Conservation (phyloP, 2,329 filamentous ascomycete genomes). For the Penicillium sp. region DNA sequence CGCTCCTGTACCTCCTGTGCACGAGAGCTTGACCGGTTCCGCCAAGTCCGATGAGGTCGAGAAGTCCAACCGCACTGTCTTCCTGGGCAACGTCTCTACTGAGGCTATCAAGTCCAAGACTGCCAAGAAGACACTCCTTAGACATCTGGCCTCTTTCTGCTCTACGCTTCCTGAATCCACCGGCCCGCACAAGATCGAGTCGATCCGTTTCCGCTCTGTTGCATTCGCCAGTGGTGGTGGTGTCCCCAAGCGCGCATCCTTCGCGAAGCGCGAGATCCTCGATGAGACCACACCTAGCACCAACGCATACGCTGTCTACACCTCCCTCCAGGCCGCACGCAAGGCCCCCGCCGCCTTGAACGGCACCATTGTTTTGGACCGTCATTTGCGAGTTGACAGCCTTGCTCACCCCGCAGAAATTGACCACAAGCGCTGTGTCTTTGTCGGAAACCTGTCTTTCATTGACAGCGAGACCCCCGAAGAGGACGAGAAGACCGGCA, state of each 20-base stretch:
- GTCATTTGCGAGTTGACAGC: conserved; percentile 86
- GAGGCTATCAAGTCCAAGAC: conserved; percentile 78
- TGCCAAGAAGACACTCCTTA: conserved; percentile 72
- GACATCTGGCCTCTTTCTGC: conserved; percentile 75
- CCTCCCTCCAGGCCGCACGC: conserved; percentile 69
- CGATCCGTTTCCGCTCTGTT: conserved; percentile 89
- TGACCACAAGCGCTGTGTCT: conserved; percentile 87
- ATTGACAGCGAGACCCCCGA: conserved; percentile 83
- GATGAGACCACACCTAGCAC: conserved; percentile 86
- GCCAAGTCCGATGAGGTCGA: conserved; percentile 61
- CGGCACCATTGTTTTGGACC: conserved; percentile 75
- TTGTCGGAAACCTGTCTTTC: conserved; percentile 94
- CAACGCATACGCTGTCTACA: conserved; percentile 92
- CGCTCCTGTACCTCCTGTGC: conserved; percentile 34
- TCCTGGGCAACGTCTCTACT: conserved; percentile 85
- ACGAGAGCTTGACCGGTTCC: conserved; percentile 39
- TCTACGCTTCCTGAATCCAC: conserved; percentile 49
- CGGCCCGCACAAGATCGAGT: conserved; percentile 72
- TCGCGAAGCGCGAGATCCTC: conserved; percentile 86
- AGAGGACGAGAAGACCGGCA: conserved; percentile 54
- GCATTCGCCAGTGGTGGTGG: conserved; percentile 69
- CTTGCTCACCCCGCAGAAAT: conserved; percentile 80
- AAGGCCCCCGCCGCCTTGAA: conserved; percentile 76
- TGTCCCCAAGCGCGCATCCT: conserved; percentile 91
- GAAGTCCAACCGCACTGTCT: conserved; percentile 85